Base-by-base conservation (phyloP, 441 rosid species). In the Isatis lusitanica region DNA sequence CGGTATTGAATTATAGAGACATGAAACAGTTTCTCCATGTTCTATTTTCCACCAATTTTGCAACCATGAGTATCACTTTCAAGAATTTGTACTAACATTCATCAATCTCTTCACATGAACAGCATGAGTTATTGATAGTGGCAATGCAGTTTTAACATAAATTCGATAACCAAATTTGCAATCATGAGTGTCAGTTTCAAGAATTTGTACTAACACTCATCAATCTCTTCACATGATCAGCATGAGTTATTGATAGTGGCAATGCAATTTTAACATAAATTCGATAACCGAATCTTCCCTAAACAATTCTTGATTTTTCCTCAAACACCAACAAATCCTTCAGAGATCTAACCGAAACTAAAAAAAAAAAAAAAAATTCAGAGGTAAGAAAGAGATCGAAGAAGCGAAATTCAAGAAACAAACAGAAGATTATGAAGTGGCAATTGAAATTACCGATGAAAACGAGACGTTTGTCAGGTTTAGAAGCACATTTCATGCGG, bases 401-500 rank as follows among this genome's bases (percentile, higher is more conserved):
- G 18, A 53, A 56, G 17, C 28, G 6, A 6, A 47, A 8, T 38
- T 5, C 33, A 51, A 4, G 15, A 28, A 60, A 38, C 0, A 9
- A 9, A 50, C 1, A 5, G 8, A 18, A 7, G 10, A 46, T n/a
- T 1, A 33, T 1, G 1, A 33, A 13, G 66, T 43, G 68, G 15
- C 4, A 64, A 43, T 8, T 18, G 38, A 59, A 3, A 31, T 12
- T 82, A 92, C 98, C 98, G 48, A 94, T 73, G 84, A 94, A 89
- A 68, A 94, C 83, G 85, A 94, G 97, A 74, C 95, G 97, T 73
- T 88, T 92, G 75, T 94, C 97, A 36, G 98, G 95, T 63, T 90
- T 90, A 76, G 95, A 30, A 61, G 95, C 77, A 78, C 98, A 94
- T 74, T 86, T 92, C 92, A 94, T 82, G 68, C 98, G 97, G 52